A percentile compares a stretch with the other conserved stretches of the same genome.
Conservation (phyloP, 345 rosid species). For the Garcia nutans region DNA sequence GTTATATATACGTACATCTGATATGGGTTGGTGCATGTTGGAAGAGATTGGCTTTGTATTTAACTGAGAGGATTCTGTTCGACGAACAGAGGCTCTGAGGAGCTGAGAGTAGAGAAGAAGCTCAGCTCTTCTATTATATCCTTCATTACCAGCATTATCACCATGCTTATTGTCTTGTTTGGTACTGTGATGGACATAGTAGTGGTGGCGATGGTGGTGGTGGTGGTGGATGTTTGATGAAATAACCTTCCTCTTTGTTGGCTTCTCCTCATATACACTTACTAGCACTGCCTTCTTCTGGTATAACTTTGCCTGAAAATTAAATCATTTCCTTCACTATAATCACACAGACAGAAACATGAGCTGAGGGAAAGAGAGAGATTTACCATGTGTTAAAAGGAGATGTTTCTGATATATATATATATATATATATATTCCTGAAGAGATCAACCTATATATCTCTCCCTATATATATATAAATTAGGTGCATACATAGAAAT, state of each 20-base stretch:
- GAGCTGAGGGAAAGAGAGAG: neutral
- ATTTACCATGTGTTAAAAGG: conserved; percentile 17
- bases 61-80: conserved; percentile 14
- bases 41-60: conserved; percentile 27
- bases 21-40: conserved; percentile 16
- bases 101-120: conserved; percentile 44
- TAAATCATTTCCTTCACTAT: neutral
- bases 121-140: conserved; percentile 43
- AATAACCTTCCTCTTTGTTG: conserved; percentile 13
- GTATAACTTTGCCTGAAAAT: conserved; percentile 39
- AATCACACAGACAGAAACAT: neutral
- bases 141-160: conserved; percentile 23
- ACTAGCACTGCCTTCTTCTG: conserved; percentile 37
- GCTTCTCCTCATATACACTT: conserved; percentile 45
- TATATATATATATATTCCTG: neutral
- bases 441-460: neutral
- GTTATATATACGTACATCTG: conserved; percentile 16
- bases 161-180: conserved; percentile 6
- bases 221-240: conserved; percentile 2
- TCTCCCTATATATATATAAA: neutral
- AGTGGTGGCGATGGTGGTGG: conserved; percentile 14
- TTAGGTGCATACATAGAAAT: too few species aligned
- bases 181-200: conserved; percentile 5
- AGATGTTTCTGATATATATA: neutral
- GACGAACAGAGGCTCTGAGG: conserved; percentile 37